A percentile compares a stretch with the other conserved stretches of the same genome.
Conservation (phyloP, 148 eudicot genomes). For the Persicaria tinctoria region DNA sequence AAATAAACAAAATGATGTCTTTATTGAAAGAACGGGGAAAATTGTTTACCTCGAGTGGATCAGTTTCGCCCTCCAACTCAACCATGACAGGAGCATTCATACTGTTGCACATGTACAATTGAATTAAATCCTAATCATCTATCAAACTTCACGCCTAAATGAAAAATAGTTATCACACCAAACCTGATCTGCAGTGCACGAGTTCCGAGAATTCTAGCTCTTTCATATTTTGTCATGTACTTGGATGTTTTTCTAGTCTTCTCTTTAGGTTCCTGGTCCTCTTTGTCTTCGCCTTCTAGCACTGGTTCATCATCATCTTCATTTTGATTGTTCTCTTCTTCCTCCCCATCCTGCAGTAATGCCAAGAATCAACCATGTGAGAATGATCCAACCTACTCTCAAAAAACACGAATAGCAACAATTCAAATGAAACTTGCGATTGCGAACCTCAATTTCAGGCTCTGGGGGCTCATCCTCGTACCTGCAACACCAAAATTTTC, state of each 20-base stretch:
- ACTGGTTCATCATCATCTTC: constrained; percentile 44
- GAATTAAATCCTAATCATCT: neutral
- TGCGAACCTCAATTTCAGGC: constrained; percentile 35
- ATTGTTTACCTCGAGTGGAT: constrained; percentile 50
- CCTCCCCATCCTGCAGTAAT: constrained; percentile 33
- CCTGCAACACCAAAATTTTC: constrained; percentile 15
- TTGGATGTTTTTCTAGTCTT: constrained; percentile 52
- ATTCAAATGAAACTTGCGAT: too few relatives aligned
- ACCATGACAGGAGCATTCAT: constrained; percentile 78
- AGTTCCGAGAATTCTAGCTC: constrained; percentile 57
- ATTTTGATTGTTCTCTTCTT: constrained; percentile 26
- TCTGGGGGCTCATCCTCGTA: constrained; percentile 45
- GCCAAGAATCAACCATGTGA: too few relatives aligned
- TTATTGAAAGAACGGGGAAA: too few relatives aligned
- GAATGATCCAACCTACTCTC: too few relatives aligned
- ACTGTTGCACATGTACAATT: constrained; percentile 21
- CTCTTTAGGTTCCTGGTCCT: constrained; percentile 28
- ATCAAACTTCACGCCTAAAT: neutral
- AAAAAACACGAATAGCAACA: too few relatives aligned
- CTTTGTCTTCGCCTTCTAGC: constrained; percentile 38
- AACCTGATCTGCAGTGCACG: constrained; percentile 63
- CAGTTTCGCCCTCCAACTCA: constrained; percentile 60
- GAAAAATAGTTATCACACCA: neutral
- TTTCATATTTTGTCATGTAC: constrained; percentile 52
- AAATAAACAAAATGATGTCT: neutral